Base-by-base conservation (phyloP, 2,329 filamentous ascomycete genomes). In the Fusarium subtropicale region DNA sequence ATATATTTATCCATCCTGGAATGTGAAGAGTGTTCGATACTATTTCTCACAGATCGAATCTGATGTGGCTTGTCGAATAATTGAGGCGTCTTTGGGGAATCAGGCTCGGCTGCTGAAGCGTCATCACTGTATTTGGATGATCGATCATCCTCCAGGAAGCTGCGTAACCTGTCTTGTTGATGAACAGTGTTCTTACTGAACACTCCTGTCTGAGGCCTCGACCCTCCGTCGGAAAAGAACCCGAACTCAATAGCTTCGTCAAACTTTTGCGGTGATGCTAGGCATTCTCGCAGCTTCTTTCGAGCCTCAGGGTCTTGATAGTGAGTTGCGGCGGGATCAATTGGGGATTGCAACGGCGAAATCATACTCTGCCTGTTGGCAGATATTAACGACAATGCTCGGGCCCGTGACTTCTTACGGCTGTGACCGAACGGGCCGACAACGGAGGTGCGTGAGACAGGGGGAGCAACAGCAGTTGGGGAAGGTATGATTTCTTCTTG, bases 181-280 rank as follows among this genome's bases (percentile, higher is more conserved):
- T 78, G 77, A 7, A 80, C 74, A 16, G 72, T 64, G 26, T 73
- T 72, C 22, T 76, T 74, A 18, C 72, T 72, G 16, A 76, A 72
- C 34, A 73, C 26, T 62, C 53, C 69, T 16, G 80, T 79, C 11
- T 77, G 76, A 24, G 78, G 73, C 5, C 78, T 67, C 3, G 72
- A 73, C n/a, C 80, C 48, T 41, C 34, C 79, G 34, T 88, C 85
- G 0, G 90, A 89, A 1, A 94, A 93, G 74, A 97, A 98, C 1
- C 95, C 95, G 79, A 97, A 97, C 77, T 97, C 92, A 54, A 98
- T 88, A 2, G 93, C 94, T 79, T 98, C 95, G 76, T 98, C 95
- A 73, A 98, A 98, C 77, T 97, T 97, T 71, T 97, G 92, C 1
- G 94, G 92, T 2, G 94, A 97, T 10, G 92, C 92, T 22, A 97